phyloP scores from a whole-genome alignment of 1,284 basidiomycete genomes.

The Mrakiaceae sp. region DNA sequence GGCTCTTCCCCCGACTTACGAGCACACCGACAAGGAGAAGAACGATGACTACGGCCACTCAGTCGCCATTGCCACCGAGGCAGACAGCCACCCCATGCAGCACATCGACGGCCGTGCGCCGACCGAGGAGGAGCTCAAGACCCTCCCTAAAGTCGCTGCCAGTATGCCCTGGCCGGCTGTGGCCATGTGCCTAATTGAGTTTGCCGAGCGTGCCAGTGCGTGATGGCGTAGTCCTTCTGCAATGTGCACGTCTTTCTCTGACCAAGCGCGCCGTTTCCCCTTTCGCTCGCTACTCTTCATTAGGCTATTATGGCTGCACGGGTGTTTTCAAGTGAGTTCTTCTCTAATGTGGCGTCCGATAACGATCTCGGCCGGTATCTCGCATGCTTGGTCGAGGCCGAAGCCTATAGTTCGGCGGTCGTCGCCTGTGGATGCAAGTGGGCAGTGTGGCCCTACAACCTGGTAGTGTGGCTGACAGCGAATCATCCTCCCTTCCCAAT shows the following conservation, averaged over 20 bases:
- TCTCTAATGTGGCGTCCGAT: slow-evolving; percentile 12
- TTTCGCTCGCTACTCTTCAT: not conserved
- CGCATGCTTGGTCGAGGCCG: not conserved
- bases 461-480: too few species aligned
- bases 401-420: too few species aligned
- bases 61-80: too few species aligned
- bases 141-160: slow-evolving; percentile 45
- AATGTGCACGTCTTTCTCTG: slow-evolving; percentile 21
- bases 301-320: slow-evolving; percentile 16
- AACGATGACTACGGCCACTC: too few species aligned
- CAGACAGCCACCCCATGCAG: slow-evolving; percentile 1
- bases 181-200: slow-evolving; percentile 33
- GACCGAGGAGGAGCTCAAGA: slow-evolving; percentile 52
- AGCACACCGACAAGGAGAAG: too few species aligned
- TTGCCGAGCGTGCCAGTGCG: slow-evolving; percentile 28
- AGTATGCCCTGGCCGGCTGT: slow-evolving; percentile 25
- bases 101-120: slow-evolving; percentile 49
- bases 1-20: too few species aligned
- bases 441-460: too few species aligned
- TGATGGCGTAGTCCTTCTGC: slow-evolving; percentile 23
- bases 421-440: too few species aligned
- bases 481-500: too few species aligned
- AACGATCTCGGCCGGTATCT: not conserved
- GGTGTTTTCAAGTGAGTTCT: slow-evolving; percentile 19
- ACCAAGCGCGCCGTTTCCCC: slow-evolving; percentile 12